phyloP scores from a whole-genome alignment of 148 eudicot genomes.

The Diospyros lotus region DNA sequence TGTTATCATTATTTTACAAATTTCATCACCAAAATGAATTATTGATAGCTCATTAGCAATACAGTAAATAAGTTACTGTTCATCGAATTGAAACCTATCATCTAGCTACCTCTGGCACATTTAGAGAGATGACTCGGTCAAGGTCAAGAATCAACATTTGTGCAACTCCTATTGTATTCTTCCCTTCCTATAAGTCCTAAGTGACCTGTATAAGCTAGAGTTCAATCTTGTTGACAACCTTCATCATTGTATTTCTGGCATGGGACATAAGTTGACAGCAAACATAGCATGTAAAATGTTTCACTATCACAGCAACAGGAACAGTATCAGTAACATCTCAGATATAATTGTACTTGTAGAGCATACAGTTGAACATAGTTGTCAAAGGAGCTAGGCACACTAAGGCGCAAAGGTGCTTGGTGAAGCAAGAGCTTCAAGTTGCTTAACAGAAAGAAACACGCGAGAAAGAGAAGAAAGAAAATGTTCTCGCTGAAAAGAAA shows the following conservation, averaged over 20 bases:
- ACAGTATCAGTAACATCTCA: background rate
- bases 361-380: too few species aligned
- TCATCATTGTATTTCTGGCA: background rate
- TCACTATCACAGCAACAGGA: background rate
- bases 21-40: too few species aligned
- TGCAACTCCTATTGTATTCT: background rate
- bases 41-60: too few species aligned
- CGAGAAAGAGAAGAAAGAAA: too few species aligned
- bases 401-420: too few species aligned
- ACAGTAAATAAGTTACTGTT: too few species aligned
- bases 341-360: background rate
- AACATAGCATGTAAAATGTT: background rate
- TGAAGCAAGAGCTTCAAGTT: too few species aligned
- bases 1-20: too few species aligned
- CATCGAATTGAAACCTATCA: too few species aligned
- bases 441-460: too few species aligned
- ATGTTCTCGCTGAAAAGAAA: too few species aligned
- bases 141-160: background rate
- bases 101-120: background rate
- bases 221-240: background rate
- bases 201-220: background rate
- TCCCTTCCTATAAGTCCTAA: background rate
- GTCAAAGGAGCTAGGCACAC: too few species aligned
- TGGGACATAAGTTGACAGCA: background rate
- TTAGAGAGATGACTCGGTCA: background rate